These are phyloP conservation scores for Primulina eburnea DNA, from an alignment of 257 asterid species.

Conservation along the genomic window DNA sequence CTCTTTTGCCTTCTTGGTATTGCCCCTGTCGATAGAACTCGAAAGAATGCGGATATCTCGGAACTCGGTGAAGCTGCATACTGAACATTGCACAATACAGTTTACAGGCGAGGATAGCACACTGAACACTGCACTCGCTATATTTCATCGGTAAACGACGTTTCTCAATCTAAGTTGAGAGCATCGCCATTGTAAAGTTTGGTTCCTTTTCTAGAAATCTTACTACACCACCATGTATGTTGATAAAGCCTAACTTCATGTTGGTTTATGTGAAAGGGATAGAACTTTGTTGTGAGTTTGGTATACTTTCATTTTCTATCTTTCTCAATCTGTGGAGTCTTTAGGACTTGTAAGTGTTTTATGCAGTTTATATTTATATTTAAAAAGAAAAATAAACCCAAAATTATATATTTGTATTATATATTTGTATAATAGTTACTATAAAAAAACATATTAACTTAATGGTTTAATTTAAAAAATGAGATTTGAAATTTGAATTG, in stretches of 20 bases:
- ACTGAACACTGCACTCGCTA: background rate
- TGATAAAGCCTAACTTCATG: background rate
- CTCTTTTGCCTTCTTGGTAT: background rate
- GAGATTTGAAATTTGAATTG: no score
- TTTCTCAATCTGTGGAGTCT: no score
- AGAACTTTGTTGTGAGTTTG: background rate
- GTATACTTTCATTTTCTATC: no score
- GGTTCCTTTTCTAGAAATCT: background rate
- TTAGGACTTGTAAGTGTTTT: no score
- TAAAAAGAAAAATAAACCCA: no score
- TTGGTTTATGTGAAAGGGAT: background rate
- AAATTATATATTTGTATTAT: no score
- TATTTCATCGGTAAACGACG: no score
- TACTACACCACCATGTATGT: background rate
- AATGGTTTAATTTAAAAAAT: no score
- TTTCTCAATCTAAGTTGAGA: background rate
- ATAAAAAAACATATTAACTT: no score
- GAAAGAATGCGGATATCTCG: background rate
- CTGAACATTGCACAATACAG: constrained; percentile 4
- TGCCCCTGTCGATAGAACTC: background rate
- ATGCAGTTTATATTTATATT: no score
- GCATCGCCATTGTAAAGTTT: background rate
- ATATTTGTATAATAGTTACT: no score
- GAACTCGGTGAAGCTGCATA: constrained; percentile 10
- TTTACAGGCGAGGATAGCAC: constrained; percentile 8